Conservation (phyloP, 768 basidiomycete species). For the Lentinula detonsa region DNA sequence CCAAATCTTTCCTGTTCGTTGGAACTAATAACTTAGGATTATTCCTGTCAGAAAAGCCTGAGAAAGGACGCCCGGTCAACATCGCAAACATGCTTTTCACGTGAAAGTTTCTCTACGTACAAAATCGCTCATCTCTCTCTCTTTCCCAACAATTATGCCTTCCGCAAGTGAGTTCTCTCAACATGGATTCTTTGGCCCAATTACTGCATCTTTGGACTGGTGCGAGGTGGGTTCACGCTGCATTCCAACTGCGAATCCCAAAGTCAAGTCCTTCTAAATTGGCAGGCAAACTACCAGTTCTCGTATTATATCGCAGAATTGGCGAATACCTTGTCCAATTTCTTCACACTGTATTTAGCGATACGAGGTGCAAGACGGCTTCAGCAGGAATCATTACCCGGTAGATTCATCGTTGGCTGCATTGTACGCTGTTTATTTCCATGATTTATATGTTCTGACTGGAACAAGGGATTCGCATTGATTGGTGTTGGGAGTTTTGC, state of each 20-base stretch:
- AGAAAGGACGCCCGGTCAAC: too few relatives aligned
- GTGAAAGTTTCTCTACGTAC: background rate
- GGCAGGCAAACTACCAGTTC: constrained; percentile 72
- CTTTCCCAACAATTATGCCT: constrained; percentile 28
- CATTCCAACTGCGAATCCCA: background rate
- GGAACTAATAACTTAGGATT: too few relatives aligned
- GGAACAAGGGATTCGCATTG: constrained; percentile 51
- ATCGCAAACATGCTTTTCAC: background rate
- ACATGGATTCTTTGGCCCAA: constrained; percentile 52
- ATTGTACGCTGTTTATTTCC: constrained; percentile 22
- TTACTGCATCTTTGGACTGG: constrained; percentile 71
- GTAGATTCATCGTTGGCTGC: constrained; percentile 36
- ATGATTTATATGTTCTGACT: background rate
- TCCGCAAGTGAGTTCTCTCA: constrained; percentile 26
- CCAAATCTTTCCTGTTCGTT: too few relatives aligned
- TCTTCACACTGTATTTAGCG: constrained; percentile 51
- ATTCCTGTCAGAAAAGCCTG: too few relatives aligned
- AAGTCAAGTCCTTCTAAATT: background rate
- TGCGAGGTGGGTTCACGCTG: constrained; percentile 44
- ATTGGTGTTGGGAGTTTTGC: constrained; percentile 75
- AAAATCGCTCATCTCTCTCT: background rate
- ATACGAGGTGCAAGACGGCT: constrained; percentile 38
- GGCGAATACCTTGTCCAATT: constrained; percentile 68
- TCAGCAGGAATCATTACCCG: constrained; percentile 28
- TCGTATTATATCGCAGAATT: constrained; percentile 74